Base-by-base conservation (phyloP, 352 stramenopile species). In the Globisporangium cystogenes region DNA sequence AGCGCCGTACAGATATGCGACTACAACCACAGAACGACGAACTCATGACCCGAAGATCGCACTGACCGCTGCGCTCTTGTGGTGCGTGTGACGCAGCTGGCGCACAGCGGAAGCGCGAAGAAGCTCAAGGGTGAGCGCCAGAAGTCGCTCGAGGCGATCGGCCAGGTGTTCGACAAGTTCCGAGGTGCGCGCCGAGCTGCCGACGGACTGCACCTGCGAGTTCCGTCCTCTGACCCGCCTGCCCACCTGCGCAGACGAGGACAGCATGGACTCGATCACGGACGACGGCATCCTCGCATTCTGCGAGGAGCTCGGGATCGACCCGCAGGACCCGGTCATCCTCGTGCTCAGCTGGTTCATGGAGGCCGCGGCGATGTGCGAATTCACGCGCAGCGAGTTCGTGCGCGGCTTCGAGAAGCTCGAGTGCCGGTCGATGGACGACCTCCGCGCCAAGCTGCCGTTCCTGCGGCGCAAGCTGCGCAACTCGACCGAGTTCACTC, bases 311-410 rank as follows among this genome's bases (percentile, higher is more conserved):
- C 56, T 95, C 18, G 79, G 65, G 4, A 67, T 93, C 26, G 82
- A 92, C 43, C 36, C 85, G 3, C 76, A 95, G 53, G 82, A 95
- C 42, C 81, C 82, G 0, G 81, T 93, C 48, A 82, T 90, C 54
- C 57, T 95, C 42, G 83, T 78, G 24, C 64, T 95, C 26, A 90
- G 80, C 57, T 95, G 66, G 52, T 66, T 64, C 42, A 95, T 95
- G 85, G 73, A 87, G 3, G 76, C 85, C 1, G 67, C 74, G 24
- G 76, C 67, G 1, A 93, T 93, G 82, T 87, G 85, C 51, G 60
- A 89, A 40, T 95, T 80, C 54, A 89, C 80, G 42, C 73, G 71
- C 42, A 61, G 65, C 1, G 85, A 95, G 57, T 95, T 93, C 53
- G 44, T 77, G 11, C 59, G 68, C 35, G 85, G 85, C 29, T 68